These are phyloP conservation scores for Cucumis hystrix DNA, from an alignment of 306 rosid genomes.

Conservation along the genomic window DNA sequence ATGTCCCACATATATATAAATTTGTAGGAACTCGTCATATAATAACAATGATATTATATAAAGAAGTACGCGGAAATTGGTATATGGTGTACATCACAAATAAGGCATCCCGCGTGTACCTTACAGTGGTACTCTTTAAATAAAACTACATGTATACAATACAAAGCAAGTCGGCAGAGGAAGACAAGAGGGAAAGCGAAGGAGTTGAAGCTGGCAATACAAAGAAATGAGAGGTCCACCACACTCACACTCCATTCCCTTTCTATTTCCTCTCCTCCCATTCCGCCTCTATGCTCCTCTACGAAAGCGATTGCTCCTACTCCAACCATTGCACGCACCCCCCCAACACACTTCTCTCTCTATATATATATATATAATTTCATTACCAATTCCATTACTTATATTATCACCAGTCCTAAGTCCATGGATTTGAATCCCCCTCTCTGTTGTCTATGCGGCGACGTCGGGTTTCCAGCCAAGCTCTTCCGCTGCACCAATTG, in stretches of 20 bases:
- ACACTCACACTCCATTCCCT: neutral
- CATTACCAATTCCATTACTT: too few species aligned
- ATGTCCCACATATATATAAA: too few species aligned
- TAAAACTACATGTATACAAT: neutral
- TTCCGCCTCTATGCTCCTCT: neutral
- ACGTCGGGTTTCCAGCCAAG: slow-evolving; percentile 72
- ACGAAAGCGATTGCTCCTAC: too few species aligned
- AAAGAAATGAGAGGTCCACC: neutral
- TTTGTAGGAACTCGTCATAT: too few species aligned
- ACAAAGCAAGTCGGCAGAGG: neutral
- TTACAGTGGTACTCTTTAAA: neutral
- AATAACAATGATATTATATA: too few species aligned
- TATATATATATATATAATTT: too few species aligned
- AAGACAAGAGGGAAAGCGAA: neutral
- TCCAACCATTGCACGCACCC: too few species aligned
- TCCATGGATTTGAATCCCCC: slow-evolving; percentile 4
- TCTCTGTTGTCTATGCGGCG: slow-evolving; percentile 93
- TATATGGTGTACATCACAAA: too few species aligned
- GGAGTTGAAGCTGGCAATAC: neutral
- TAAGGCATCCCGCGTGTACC: slow-evolving; percentile 2
- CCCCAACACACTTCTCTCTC: too few species aligned
- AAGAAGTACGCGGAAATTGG: too few species aligned
- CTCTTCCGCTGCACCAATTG: slow-evolving; percentile 89
- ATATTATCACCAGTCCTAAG: too few species aligned
- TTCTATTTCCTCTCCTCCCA: neutral